Percentiles rank a stretch among this genome's conserved stretches.
phyloP scores from a whole-genome alignment of 2,329 filamentous ascomycete species.

The Fusarium keratoplasticum region DNA sequence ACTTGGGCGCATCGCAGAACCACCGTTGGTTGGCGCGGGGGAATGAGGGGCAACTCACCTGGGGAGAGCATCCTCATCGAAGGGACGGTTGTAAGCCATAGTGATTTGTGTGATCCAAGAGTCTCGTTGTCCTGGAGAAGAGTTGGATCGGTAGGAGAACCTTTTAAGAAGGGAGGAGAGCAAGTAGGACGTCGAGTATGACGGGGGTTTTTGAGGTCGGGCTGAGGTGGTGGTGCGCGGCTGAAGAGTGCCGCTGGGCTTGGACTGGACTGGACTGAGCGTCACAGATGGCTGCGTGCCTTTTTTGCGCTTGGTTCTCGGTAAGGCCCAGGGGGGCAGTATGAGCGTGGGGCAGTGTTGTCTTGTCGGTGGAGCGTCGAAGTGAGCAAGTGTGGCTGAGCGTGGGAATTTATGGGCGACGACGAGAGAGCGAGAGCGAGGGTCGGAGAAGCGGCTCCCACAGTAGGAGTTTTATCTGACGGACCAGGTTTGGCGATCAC shows the following conservation, averaged over 20 bases:
- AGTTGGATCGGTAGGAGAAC: neutral
- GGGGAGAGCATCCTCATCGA: conserved; percentile 94
- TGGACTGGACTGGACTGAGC: conserved; percentile 4
- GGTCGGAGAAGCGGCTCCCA: neutral
- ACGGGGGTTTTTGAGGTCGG: conserved; percentile 29
- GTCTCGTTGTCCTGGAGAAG: neutral
- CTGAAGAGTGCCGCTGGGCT: conserved; percentile 29
- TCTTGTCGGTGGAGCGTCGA: conserved; percentile 29
- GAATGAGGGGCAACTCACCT: conserved; percentile 65
- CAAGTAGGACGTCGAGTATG: conserved; percentile 6
- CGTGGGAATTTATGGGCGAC: conserved; percentile 9
- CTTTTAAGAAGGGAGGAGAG: conserved; percentile 1
- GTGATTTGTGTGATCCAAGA: conserved; percentile 1
- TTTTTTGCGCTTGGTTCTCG: neutral
- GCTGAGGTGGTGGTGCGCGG: conserved; percentile 34
- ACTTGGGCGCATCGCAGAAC: conserved; percentile 27
- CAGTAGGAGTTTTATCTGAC: neutral
- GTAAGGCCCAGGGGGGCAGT: conserved; percentile 8
- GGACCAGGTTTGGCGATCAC: neutral
- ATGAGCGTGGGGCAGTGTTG: conserved; percentile 35
- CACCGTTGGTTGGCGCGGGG: conserved; percentile 21
- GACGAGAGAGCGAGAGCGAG: neutral
- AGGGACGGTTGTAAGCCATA: conserved; percentile 95
- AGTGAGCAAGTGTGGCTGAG: conserved; percentile 34
- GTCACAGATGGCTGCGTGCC: conserved; percentile 1